phyloP scores from a whole-genome alignment of 371 early-diverging fungal species.

The Cokeromyces recurvatus region DNA sequence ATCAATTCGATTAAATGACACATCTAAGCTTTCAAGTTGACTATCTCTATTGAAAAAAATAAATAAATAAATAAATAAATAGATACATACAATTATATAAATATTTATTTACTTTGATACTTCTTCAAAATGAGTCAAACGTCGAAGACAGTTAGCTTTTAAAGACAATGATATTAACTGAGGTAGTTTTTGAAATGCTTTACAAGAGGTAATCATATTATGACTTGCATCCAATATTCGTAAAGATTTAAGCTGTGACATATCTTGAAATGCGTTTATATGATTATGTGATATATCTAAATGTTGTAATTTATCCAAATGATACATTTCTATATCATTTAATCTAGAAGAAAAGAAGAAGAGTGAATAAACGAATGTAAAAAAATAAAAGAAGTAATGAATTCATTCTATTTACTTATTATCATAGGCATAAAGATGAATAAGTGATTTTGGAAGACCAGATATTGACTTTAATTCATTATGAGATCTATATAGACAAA shows the following conservation, averaged over 20 bases:
- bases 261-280: constrained; percentile 29
- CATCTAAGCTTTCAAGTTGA: constrained; percentile 47
- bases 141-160: constrained; percentile 35
- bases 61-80: neutral
- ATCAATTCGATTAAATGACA: constrained; percentile 49
- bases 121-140: constrained; percentile 26
- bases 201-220: constrained; percentile 41
- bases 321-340: constrained; percentile 31
- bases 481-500: constrained; percentile 6
- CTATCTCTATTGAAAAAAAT: constrained; percentile 11
- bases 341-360: constrained; percentile 26
- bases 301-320: constrained; percentile 37
- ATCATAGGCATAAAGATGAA: constrained; percentile 25
- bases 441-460: constrained; percentile 25
- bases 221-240: constrained; percentile 43
- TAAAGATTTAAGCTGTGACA: constrained; percentile 12
- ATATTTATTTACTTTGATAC: constrained; percentile 27
- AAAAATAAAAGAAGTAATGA: neutral
- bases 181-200: constrained; percentile 35
- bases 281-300: constrained; percentile 48
- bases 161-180: constrained; percentile 38
- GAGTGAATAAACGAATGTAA: too few species aligned
- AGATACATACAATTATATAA: neutral
- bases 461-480: constrained; percentile 28
- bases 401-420: constrained; percentile 19